Conservation (phyloP, 257 asterid genomes). For the Lycium barbarum region DNA sequence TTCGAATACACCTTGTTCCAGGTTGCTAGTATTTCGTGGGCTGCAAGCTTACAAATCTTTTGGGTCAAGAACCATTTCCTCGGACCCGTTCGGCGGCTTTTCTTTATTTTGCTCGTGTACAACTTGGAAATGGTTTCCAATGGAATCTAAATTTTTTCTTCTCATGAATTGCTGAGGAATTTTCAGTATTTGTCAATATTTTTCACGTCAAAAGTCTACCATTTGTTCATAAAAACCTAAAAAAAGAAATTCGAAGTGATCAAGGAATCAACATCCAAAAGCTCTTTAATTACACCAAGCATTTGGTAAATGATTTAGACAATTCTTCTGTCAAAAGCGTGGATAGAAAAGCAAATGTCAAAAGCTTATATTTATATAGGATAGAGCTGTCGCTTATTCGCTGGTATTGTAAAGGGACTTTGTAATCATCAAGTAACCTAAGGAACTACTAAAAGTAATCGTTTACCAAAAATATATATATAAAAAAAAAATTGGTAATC, state of each 20-base stretch:
- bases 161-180: not conserved
- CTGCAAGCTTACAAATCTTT: not conserved
- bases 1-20: too few species aligned
- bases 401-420: not conserved
- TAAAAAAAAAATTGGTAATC: too few species aligned
- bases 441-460: too few species aligned
- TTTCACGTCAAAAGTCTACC: not conserved
- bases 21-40: too few species aligned
- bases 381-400: not conserved
- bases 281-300: not conserved
- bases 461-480: too few species aligned
- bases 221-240: not conserved
- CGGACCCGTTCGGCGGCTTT: not conserved
- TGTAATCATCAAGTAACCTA: too few species aligned
- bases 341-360: conserved; percentile 3
- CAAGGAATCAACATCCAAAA: not conserved
- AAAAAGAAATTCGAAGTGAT: not conserved
- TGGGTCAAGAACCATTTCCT: not conserved
- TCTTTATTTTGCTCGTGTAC: not conserved
- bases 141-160: not conserved
- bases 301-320: not conserved
- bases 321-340: not conserved
- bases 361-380: not conserved
- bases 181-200: not conserved
- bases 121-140: not conserved